Evolutionary conservation across 2,329 filamentous ascomycete genomes (phyloP).

Genomic region (Esteya vermicola): DNA sequence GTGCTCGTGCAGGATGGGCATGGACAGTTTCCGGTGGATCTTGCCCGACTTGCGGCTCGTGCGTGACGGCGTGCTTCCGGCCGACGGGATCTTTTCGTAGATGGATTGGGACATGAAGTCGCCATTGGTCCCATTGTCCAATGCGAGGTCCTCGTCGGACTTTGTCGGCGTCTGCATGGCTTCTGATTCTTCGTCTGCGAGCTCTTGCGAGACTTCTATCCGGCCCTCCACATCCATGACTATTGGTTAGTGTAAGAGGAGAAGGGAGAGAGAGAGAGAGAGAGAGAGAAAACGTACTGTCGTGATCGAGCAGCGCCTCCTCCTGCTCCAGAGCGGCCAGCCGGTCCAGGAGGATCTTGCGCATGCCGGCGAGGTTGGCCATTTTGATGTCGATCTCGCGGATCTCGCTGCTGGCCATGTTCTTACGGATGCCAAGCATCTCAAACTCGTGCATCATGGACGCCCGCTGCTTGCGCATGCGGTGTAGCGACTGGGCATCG

Average conservation of each 20-base stretch:
- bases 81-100: constrained; percentile 72
- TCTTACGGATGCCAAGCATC: constrained; percentile 84
- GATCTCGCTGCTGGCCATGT: constrained; percentile 95
- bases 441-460: constrained; percentile 74
- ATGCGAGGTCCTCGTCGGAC: constrained; percentile 38
- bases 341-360: constrained; percentile 78
- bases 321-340: constrained; percentile 80
- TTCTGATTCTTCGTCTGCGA: constrained; percentile 44
- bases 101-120: constrained; percentile 94
- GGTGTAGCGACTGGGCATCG: constrained; percentile 50
- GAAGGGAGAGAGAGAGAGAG: too few relatives aligned
- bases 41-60: constrained; percentile 24
- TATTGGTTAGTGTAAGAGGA: constrained; percentile 22
- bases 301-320: constrained; percentile 78
- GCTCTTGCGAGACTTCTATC: constrained; percentile 45
- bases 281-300: constrained; percentile 39
- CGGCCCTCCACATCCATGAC: constrained; percentile 49
- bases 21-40: constrained; percentile 60
- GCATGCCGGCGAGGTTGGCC: constrained; percentile 82
- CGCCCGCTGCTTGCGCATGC: constrained; percentile 67
- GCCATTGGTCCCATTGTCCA: constrained; percentile 21
- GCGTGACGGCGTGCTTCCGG: constrained; percentile 33
- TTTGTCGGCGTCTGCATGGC: constrained; percentile 36
- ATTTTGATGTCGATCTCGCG: constrained; percentile 96
- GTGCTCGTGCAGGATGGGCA: constrained; percentile 92